phyloP scores from a whole-genome alignment of 2,329 filamentous ascomycete species.

The Colletotrichum chrysophilum region DNA sequence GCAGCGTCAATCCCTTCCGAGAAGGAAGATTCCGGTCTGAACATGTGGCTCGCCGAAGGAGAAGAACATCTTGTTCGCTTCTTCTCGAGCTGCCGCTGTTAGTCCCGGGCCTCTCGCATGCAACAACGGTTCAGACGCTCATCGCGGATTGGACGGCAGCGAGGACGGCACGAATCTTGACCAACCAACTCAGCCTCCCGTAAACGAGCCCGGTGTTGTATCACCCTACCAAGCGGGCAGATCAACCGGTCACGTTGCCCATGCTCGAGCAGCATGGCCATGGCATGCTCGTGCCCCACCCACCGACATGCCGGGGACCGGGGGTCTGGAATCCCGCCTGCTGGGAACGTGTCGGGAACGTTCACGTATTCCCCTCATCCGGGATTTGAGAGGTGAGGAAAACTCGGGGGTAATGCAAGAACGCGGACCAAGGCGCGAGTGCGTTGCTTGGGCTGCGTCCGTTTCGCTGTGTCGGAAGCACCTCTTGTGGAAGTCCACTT shows the following conservation, averaged over 20 bases:
- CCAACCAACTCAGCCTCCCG: neutral
- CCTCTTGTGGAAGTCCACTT: neutral
- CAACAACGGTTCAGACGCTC: neutral
- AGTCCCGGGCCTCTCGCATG: neutral
- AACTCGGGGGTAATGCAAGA: neutral
- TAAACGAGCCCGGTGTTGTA: conserved; percentile 10
- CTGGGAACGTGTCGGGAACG: neutral
- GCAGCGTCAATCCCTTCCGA: conserved; percentile 8
- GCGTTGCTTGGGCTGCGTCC: neutral
- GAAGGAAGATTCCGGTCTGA: neutral
- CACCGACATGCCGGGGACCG: neutral
- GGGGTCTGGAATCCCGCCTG: neutral
- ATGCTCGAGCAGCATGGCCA: neutral
- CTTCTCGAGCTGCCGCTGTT: neutral
- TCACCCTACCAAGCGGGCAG: conserved; percentile 4
- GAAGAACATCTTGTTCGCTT: neutral
- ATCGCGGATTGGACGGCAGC: neutral
- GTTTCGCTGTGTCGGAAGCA: conserved; percentile 2
- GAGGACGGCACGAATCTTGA: neutral
- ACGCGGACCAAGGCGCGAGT: neutral
- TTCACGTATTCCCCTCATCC: neutral
- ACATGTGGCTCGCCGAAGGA: neutral
- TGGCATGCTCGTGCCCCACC: neutral
- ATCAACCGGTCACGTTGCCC: conserved; percentile 10
- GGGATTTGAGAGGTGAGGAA: neutral